Evolutionary conservation across 257 asterid species (phyloP), one percentile per base, ranked within the genome.

Genomic region (Asclepias syriaca): DNA sequence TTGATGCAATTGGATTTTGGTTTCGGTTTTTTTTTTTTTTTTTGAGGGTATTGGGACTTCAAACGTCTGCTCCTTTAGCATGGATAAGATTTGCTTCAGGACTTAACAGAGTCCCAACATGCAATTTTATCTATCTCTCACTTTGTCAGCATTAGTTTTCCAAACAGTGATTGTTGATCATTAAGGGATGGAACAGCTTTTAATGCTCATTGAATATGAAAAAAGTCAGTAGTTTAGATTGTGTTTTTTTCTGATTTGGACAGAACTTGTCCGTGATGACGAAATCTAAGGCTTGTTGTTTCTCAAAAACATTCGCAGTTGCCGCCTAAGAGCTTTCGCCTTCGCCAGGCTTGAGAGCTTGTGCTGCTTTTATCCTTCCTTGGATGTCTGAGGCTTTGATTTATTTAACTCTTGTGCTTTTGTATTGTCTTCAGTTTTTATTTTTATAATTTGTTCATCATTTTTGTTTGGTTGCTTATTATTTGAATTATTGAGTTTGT

Each of bases 251-350:
- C 11, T 60, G 45, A 21, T 57, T 48, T 51, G 59, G 9, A n/a
- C n/a, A n/a, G n/a, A 43, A 27, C 0, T 14, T 56, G 72, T 69
- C 79, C 0, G 27, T 85, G 96, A 85, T 81, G 93, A 85, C 51
- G 84, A 21, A 73, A 54, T 64, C 39, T 4, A 84, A 85, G 92
- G 92, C 96, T 85, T 87, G 92, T 85, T 87, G 92, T 87, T 89
- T 87, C 90, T 86, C 91, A 83, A 67, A 67, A 43, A 83, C 90
- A 88, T 88, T 86, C 88, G 91, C 91, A 85, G 95, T 88, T 86
- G 95, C 91, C 84, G 89, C 72, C 88, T 81, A 59, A 88, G 88
- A 63, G 87, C 87, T 87, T 84, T 87, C 85, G 87, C 92, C 91
- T 85, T 81, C 84, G 89, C 89, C 88, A 45, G 91, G 91, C 91